Evolutionary conservation across 306 rosid genomes (phyloP).

Genomic region (Urtica urens): DNA sequence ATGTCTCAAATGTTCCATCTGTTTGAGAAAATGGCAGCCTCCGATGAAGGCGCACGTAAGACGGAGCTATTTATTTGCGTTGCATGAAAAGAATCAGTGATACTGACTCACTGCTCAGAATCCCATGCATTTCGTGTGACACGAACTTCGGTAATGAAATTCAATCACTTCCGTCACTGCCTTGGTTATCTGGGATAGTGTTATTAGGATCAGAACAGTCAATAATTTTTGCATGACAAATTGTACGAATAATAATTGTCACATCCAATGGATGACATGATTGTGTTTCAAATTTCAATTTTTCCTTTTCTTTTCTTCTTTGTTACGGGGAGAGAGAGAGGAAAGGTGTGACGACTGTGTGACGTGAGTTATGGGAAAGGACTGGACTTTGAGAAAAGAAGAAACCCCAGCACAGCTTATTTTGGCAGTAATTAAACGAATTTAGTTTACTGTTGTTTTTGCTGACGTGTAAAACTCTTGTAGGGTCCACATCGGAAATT

Average conservation of each 20-base stretch:
- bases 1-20: slow-evolving; percentile 66
- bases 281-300: background rate
- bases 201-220: too few species aligned
- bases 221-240: too few species aligned
- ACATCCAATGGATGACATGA: too few species aligned
- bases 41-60: slow-evolving; percentile 37
- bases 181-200: too few species aligned
- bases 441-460: slow-evolving; percentile 28
- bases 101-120: slow-evolving; percentile 1
- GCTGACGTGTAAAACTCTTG: slow-evolving; percentile 17
- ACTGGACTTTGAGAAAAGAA: slow-evolving; percentile 2
- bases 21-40: slow-evolving; percentile 43
- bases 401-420: slow-evolving; percentile 3
- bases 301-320: background rate
- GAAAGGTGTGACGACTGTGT: background rate
- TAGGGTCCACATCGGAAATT: slow-evolving; percentile 16
- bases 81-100: slow-evolving; percentile 9
- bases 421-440: slow-evolving; percentile 18
- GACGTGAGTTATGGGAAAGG: slow-evolving; percentile 15
- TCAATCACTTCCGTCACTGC: too few species aligned
- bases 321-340: background rate
- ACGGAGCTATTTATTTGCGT: too few species aligned
- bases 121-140: background rate
- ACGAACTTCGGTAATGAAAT: too few species aligned
- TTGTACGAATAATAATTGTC: too few species aligned